These are phyloP conservation scores for Sonneratia alba DNA, from an alignment of 345 rosid genomes.

Conservation along the genomic window DNA sequence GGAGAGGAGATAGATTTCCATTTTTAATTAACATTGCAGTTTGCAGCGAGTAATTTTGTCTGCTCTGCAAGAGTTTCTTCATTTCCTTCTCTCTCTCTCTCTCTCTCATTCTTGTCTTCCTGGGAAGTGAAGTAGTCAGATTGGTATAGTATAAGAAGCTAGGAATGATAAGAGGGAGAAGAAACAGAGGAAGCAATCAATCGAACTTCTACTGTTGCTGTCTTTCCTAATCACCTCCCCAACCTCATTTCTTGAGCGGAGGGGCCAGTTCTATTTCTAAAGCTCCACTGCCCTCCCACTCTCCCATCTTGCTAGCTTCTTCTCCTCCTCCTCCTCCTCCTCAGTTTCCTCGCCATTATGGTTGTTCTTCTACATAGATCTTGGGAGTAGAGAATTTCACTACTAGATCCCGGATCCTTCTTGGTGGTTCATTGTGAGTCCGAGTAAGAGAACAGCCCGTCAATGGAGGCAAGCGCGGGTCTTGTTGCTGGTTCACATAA, in stretches of 20 bases:
- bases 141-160: background rate
- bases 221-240: background rate
- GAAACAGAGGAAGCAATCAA: background rate
- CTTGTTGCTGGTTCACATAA: slow-evolving; percentile 46
- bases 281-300: too few relatives aligned
- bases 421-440: background rate
- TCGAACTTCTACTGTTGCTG: background rate
- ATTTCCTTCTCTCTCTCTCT: background rate
- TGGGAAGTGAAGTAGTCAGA: background rate
- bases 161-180: background rate
- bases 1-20: background rate
- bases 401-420: background rate
- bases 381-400: background rate
- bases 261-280: background rate
- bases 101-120: background rate
- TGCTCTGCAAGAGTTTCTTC: background rate
- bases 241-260: background rate
- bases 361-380: background rate
- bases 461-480: slow-evolving; percentile 32
- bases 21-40: background rate
- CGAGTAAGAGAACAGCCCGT: background rate
- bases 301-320: background rate
- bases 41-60: background rate
- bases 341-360: background rate
- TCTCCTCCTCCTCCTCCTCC: background rate